phyloP scores from a whole-genome alignment of 148 eudicot genomes.

The Diospyros kaki region DNA sequence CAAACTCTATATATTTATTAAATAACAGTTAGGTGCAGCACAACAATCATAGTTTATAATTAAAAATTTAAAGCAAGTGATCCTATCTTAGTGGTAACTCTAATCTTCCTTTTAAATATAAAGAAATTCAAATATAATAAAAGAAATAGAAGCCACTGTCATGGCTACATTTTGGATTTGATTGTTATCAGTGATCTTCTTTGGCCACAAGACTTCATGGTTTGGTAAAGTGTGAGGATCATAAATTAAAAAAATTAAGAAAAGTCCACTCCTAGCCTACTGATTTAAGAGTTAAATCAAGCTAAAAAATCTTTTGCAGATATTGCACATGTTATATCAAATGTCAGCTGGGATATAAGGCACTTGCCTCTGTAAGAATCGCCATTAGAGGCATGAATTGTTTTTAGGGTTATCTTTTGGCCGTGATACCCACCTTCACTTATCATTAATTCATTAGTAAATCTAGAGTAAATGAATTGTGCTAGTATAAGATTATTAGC shows the following conservation, averaged over 20 bases:
- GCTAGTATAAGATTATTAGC: neutral
- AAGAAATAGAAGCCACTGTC: neutral
- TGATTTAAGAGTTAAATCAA: neutral
- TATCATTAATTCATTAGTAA: neutral
- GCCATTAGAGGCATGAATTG: neutral
- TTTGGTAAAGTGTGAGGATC: no score
- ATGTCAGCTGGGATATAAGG: neutral
- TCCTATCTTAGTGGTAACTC: neutral
- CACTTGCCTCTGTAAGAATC: neutral
- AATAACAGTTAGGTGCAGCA: neutral
- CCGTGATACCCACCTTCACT: neutral
- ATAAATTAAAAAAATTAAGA: no score
- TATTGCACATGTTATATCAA: neutral
- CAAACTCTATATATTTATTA: slow-evolving; percentile 3
- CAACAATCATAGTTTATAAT: neutral
- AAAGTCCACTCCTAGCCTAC: no score
- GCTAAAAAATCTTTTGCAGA: neutral
- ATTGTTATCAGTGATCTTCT: neutral
- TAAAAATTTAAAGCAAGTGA: neutral
- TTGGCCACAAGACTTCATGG: no score
- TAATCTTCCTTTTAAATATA: neutral
- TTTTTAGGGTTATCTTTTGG: neutral
- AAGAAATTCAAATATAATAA: neutral
- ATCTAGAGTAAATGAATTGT: neutral
- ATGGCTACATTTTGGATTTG: neutral